Evolutionary conservation across 192 early-diverging fungal species (phyloP).

Genomic region (Coemansia sp.): DNA sequence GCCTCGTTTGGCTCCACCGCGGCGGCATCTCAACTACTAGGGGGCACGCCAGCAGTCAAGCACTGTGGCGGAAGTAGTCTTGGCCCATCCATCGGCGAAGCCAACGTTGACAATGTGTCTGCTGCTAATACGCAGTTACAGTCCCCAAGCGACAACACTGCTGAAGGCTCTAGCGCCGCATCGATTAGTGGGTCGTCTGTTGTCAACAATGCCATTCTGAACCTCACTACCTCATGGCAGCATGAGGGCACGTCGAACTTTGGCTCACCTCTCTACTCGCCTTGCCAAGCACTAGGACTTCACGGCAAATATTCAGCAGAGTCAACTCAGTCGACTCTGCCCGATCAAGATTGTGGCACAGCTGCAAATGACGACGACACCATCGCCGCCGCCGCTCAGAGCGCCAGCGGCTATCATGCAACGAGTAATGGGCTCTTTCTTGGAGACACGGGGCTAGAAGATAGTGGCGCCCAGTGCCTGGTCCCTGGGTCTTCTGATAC

Average conservation of each 20-base stretch:
- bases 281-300: constrained; percentile 17
- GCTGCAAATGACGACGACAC: background rate
- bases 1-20: background rate
- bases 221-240: constrained; percentile 29
- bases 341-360: background rate
- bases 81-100: background rate
- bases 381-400: background rate
- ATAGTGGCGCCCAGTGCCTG: background rate
- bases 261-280: constrained; percentile 8
- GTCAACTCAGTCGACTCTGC: background rate
- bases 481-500: background rate
- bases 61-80: background rate
- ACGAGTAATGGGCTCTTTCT: background rate
- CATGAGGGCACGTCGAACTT: constrained; percentile 2
- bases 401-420: background rate
- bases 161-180: background rate
- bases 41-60: background rate
- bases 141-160: background rate
- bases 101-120: background rate
- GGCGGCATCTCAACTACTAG: background rate
- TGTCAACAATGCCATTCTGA: constrained; percentile 45
- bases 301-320: background rate
- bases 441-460: background rate
- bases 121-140: background rate
- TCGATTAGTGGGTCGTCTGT: constrained; percentile 26